Base-by-base conservation (phyloP, 2,329 filamentous ascomycete species). In the Fusarium torreyae region DNA sequence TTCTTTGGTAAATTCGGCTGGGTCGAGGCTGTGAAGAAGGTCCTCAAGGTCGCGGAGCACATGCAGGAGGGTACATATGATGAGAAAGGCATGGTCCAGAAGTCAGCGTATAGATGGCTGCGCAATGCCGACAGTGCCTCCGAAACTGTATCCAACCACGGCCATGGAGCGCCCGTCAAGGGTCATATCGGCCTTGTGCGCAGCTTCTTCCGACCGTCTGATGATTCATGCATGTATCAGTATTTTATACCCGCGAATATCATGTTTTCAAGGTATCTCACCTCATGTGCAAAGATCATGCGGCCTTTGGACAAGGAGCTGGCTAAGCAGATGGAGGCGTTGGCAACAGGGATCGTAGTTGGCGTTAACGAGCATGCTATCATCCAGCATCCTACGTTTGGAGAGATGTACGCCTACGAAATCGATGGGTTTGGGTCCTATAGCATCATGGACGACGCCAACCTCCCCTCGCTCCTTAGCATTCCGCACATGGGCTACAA, bases 241-340 rank as follows among this genome's bases (percentile, higher is more conserved):
- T 95, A 94, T 78, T 90, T 97, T 73, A 92, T 98, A 72, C 95
- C 95, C 0, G 90, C 92, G 33, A 98, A 98, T 78, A 94, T 94
- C 91, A 92, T 93, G 91, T 90, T 94, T 69, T 84, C 89, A 33
- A 81, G 86, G 22, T 92, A 89, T 71, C 84, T 94, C 5, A 80
- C 81, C 13, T 81, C 83, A 1, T 78, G 85, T 72, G 74, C 84
- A 75, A 60, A 78, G 68, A 81, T 87, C 62, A 84, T 85, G 78
- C 76, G 79, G 24, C 69, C 71, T 8, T 76, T 86, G 6, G 80
- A 83, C 9, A 0, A 82, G 88, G 55, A 86, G 76, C 81, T 92
- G 1, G 85, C 88, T 0, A 76, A 78, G 5, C 77, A 84, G 60
- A 93, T 93, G 91, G 79, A 78, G 14, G 78, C 77, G 24, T 81